Base-by-base conservation (phyloP, 2,329 filamentous ascomycete genomes). In the Pestalotiopsis sp. region DNA sequence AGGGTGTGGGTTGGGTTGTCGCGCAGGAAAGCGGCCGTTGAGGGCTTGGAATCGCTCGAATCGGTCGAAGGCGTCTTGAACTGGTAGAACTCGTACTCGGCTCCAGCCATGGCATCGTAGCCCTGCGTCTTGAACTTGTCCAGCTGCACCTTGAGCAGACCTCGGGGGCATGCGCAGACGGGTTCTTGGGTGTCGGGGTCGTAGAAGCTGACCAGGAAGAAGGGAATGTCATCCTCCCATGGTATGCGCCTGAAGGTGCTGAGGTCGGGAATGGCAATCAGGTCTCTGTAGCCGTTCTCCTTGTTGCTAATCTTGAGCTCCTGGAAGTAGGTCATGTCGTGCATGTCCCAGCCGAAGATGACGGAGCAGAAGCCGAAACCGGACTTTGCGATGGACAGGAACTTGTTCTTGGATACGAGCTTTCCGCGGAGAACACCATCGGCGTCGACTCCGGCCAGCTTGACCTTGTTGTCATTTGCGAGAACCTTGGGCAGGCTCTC, bases 271-370 rank as follows among this genome's bases (percentile, higher is more conserved):
- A 92, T 83, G 11, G 93, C 93, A 66, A 94, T 85, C 59, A 95
- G 81, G 77, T 95, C 93, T 71, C 88, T 86, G 78, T 94, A 95
- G 63, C 92, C 93, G 76, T 94, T 94, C 75, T 92, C 89, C 73
- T 91, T 90, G 80, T 94, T 94, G 78, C 91, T 93, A 75, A 95
- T 91, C 75, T 87, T 87, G 67, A 94, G 85, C 78, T 95, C 92
- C 72, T 87, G 87, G 78, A 91, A 92, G 79, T 95, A 95, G 39
- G 91, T 93, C 79, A 89, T 85, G 75, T 96, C 93, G 76, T 95
- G 93, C 92, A 95, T 95, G 76, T 95, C 93, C 93, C 93, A 95
- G 75, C 93, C 92, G 76, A 95, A 95, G 73, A 95, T 88, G 68
- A 94, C 92, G 14, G 91, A 93, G 82, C 93, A 95, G 83, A 95